Conservation (phyloP, 495 filamentous ascomycete species). For the Friedmanniomyces simplex region DNA sequence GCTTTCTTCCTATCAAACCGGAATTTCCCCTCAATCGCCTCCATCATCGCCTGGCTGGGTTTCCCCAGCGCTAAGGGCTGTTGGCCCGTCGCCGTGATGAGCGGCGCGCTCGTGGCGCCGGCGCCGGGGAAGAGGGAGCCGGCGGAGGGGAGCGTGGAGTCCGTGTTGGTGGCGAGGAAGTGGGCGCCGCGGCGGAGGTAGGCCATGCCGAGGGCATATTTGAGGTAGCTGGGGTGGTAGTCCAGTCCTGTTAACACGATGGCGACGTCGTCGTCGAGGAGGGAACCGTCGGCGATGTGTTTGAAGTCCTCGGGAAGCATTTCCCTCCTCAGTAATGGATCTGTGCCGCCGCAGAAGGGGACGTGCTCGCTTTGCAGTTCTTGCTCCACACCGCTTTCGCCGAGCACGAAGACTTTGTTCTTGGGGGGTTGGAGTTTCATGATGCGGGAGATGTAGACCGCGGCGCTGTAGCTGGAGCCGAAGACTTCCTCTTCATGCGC, state of each 20-base stretch:
- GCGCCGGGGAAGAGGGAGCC: conserved; percentile 83
- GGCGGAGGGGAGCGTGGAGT: conserved; percentile 73
- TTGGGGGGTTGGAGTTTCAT: conserved; percentile 62
- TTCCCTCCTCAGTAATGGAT: conserved; percentile 62
- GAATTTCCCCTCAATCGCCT: conserved; percentile 94
- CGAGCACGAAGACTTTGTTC: conserved; percentile 88
- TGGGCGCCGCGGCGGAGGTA: conserved; percentile 75
- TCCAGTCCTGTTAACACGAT: conserved; percentile 84
- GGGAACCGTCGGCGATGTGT: conserved; percentile 54
- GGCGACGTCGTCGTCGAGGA: conserved; percentile 74
- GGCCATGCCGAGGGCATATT: conserved; percentile 70
- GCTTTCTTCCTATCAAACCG: conserved; percentile 69
- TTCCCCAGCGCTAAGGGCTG: conserved; percentile 77
- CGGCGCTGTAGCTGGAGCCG: conserved; percentile 85
- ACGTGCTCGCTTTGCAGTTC: conserved; percentile 71
- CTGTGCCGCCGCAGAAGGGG: conserved; percentile 78
- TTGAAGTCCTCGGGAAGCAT: conserved; percentile 71
- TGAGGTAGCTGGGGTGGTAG: conserved; percentile 89
- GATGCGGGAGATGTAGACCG: conserved; percentile 93
- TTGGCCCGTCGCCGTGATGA: conserved; percentile 59
- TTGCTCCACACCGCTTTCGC: conserved; percentile 82
- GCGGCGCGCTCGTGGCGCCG: conserved; percentile 66
- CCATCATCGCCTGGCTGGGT: conserved; percentile 98
- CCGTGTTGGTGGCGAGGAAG: conserved; percentile 89
- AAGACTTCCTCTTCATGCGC: conserved; percentile 82